Evolutionary conservation across 805 yeast genomes (phyloP), one percentile per base, ranked within the genome.

Genomic region (Spathaspora passalidarum): DNA sequence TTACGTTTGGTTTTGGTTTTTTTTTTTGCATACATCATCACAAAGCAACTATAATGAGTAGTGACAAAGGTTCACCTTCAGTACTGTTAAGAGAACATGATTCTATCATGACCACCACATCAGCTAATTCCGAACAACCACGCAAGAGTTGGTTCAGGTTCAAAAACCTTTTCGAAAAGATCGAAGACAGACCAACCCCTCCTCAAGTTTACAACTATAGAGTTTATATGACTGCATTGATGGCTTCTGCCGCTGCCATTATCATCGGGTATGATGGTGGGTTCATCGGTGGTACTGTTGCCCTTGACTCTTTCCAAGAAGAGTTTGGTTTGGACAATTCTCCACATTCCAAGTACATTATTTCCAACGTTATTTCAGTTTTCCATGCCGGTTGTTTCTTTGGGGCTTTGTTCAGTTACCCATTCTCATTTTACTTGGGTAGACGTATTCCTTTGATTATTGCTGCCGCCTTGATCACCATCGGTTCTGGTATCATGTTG

Each of bases 211-310:
- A 69, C 53, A 68, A 69, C 52, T 56, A 51, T 52, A 49, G 66
- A 41, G 54, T 65, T 16, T 66, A 66, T 49, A 55, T 57, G 35
- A 68, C 73, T 11, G 69, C 72, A 4, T 44, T 67, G 29, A 59
- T 64, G 53, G 68, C 72, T 2, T 61, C 69, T 6, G 63, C 68
- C 8, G 73, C 72, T 2, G 71, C 73, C 32, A 65, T 68, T 43
- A 65, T 69, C 41, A 66, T 68, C 40, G 74, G 74, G 7, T 69
- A 69, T 45, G 74, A 69, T 45, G 67, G 71, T 5, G 73, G 71
- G 2, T 68, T 66, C 41, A 69, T 69, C 38, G 74, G 74, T 6
- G 73, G 73, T 7, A 65, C 72, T 2, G 69, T 67, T 22, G 65
- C 68, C 2, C 54, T 68, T 20, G 53, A 53, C 13, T 58, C 68